Conservation (phyloP, 1,284 basidiomycete genomes). For the Agroathelia rolfsii region DNA sequence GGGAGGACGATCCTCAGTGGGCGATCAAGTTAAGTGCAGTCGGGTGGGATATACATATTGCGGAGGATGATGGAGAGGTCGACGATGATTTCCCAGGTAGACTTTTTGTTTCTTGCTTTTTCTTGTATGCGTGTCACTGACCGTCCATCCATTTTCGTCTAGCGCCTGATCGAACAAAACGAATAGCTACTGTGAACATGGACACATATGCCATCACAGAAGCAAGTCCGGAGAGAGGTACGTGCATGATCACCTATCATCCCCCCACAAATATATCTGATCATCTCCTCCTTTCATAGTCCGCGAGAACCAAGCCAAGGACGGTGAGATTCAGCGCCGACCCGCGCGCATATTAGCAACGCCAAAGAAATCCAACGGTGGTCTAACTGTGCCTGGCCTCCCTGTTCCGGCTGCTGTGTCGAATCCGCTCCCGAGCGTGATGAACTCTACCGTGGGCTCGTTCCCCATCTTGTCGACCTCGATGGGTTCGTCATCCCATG, state of each 20-base stretch:
- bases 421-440: conserved; percentile 22
- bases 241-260: conserved; percentile 14
- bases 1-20: conserved; percentile 54
- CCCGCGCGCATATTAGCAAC: conserved; percentile 59
- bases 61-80: conserved; percentile 95
- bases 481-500: conserved; percentile 56
- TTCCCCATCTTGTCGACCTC: conserved; percentile 47
- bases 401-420: conserved; percentile 21
- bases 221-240: conserved; percentile 70
- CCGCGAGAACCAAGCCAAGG: conserved; percentile 72
- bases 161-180: conserved; percentile 86
- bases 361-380: conserved; percentile 42
- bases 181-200: conserved; percentile 83
- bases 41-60: conserved; percentile 92
- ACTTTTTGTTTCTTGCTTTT: conserved; percentile 15
- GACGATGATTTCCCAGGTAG: conserved; percentile 96
- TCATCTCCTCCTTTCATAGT: conserved; percentile 34
- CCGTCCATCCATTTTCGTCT: conserved; percentile 8
- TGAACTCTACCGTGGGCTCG: conserved; percentile 30
- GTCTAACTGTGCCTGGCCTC: conserved; percentile 17
- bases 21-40: conserved; percentile 59
- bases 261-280: neutral
- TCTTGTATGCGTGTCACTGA: conserved; percentile 6
- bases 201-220: conserved; percentile 85
- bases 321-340: conserved; percentile 67